Percentiles rank a stretch among this genome's conserved stretches.
These are phyloP conservation scores for Coemansia sp. DNA, from an alignment of 192 early-diverging fungal genomes.

Conservation along the genomic window DNA sequence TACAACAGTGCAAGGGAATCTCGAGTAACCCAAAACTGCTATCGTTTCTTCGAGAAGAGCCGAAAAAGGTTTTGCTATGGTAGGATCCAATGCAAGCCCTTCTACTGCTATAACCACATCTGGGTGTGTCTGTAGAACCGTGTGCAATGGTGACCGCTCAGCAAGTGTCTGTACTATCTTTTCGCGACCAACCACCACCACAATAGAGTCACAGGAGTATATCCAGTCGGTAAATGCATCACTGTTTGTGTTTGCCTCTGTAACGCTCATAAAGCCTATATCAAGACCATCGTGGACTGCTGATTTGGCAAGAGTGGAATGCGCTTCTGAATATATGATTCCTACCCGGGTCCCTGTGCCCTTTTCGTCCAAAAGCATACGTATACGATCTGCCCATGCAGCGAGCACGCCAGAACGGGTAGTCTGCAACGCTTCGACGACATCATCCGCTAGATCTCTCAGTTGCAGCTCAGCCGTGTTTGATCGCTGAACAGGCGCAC, in stretches of 20 bases:
- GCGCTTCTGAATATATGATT: too few species aligned
- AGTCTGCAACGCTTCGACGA: too few species aligned
- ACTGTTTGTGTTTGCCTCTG: conserved; percentile 3
- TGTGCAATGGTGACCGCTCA: neutral
- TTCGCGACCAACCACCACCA: conserved; percentile 22
- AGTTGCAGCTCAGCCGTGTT: too few species aligned
- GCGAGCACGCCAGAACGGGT: too few species aligned
- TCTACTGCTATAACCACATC: conserved; percentile 9
- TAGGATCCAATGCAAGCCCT: conserved; percentile 2
- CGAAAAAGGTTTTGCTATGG: conserved; percentile 1
- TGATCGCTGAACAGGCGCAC: too few species aligned
- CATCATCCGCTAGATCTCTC: too few species aligned
- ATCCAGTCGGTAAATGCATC: conserved; percentile 32
- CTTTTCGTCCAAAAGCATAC: too few species aligned
- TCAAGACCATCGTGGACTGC: conserved; percentile 8
- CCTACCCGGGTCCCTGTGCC: too few species aligned
- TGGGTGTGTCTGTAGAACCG: conserved; percentile 24
- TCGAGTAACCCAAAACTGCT: neutral
- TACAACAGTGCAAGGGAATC: too few species aligned
- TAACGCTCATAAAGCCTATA: conserved; percentile 10
- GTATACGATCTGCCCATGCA: too few species aligned
- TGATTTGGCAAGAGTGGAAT: too few species aligned
- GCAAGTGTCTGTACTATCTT: conserved; percentile 16
- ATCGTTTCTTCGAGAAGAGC: conserved; percentile 26
- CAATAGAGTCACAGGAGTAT: conserved; percentile 20